phyloP scores from a whole-genome alignment of 306 rosid genomes.

The Vachellia collinsii region DNA sequence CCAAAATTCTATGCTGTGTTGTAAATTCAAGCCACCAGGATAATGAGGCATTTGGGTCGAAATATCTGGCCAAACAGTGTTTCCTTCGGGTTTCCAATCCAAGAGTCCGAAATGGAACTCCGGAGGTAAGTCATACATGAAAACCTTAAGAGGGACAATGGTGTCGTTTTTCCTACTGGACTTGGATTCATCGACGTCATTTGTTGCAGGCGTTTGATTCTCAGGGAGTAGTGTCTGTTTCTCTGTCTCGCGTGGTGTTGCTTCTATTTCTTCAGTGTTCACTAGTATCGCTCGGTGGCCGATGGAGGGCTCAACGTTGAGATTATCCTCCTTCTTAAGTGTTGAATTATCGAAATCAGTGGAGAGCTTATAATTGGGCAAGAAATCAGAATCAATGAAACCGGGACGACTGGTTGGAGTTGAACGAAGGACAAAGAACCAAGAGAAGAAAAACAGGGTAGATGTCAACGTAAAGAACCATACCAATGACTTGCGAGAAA shows the following conservation, averaged over 20 bases:
- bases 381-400: slow-evolving; percentile 38
- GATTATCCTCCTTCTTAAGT: slow-evolving; percentile 25
- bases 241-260: neutral
- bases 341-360: slow-evolving; percentile 21
- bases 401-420: slow-evolving; percentile 47
- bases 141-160: slow-evolving; percentile 54
- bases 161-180: slow-evolving; percentile 37
- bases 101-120: slow-evolving; percentile 79
- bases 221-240: neutral
- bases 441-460: slow-evolving; percentile 54
- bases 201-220: slow-evolving; percentile 27
- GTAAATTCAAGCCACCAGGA: slow-evolving; percentile 81
- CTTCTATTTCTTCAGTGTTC: slow-evolving; percentile 41
- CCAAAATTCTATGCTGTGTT: slow-evolving; percentile 88
- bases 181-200: slow-evolving; percentile 12
- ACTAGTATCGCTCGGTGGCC: slow-evolving; percentile 58
- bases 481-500: slow-evolving; percentile 55
- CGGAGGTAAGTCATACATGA: slow-evolving; percentile 69
- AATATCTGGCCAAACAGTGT: slow-evolving; percentile 72
- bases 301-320: slow-evolving; percentile 39
- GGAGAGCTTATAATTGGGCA: slow-evolving; percentile 51
- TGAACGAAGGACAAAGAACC: slow-evolving; percentile 66
- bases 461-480: slow-evolving; percentile 56
- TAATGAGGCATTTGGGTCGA: slow-evolving; percentile 53
- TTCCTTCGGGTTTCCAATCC: slow-evolving; percentile 58